Conservation (phyloP, 1,139 yeast genomes). For the Candida pseudocylindracea region DNA sequence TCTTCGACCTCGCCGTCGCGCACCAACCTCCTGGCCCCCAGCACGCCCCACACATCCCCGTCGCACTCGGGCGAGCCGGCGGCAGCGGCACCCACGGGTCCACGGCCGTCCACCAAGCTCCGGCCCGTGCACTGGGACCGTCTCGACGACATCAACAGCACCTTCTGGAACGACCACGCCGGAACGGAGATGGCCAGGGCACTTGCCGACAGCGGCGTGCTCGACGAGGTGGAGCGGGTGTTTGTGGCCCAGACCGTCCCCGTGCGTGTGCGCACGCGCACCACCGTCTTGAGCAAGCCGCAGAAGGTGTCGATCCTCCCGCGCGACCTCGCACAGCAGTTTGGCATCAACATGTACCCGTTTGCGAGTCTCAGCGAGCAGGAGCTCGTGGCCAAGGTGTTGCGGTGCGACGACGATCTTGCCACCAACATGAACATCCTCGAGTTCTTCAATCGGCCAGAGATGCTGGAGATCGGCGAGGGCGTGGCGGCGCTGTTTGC, state of each 20-base stretch:
- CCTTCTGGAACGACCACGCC: constrained; percentile 31
- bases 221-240: constrained; percentile 50
- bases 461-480: constrained; percentile 40
- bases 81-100: constrained; percentile 8
- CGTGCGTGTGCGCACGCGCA: constrained; percentile 38
- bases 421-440: constrained; percentile 35
- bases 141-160: constrained; percentile 30
- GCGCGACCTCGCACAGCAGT: constrained; percentile 56
- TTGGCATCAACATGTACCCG: constrained; percentile 53
- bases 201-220: constrained; percentile 23
- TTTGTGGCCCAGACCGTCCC: constrained; percentile 29
- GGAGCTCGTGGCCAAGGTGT: constrained; percentile 31
- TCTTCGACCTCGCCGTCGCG: constrained; percentile 4
- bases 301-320: constrained; percentile 39
- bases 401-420: constrained; percentile 39
- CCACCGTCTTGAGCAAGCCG: constrained; percentile 21
- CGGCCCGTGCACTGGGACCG: constrained; percentile 78
- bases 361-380: constrained; percentile 29
- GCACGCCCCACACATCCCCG: constrained; percentile 1
- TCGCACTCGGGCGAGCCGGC: constrained; percentile 23
- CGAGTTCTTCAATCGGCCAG: constrained; percentile 53
- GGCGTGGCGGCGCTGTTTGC: constrained; percentile 40
- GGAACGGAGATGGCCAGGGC: background rate
- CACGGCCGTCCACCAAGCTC: constrained; percentile 58
- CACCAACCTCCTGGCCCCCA: background rate